Conservation (phyloP, 2,329 filamentous ascomycete genomes). For the Sclerotinia borealis region DNA sequence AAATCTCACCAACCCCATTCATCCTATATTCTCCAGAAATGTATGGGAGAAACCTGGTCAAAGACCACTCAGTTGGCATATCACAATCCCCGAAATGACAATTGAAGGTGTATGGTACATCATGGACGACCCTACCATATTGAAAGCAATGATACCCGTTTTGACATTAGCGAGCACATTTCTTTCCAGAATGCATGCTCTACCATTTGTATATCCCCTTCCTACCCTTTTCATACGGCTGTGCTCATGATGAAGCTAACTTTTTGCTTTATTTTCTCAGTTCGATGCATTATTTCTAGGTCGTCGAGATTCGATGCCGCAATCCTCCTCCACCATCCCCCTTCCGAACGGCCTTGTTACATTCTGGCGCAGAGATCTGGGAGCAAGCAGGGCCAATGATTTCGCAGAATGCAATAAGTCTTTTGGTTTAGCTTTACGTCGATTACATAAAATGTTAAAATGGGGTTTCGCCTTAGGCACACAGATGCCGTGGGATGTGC, state of each 20-base stretch:
- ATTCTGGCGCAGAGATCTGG: not conserved
- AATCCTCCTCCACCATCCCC: not conserved
- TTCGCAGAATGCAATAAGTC: not conserved
- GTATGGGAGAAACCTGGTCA: not conserved
- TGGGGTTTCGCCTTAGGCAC: not conserved
- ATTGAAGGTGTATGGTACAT: conserved; percentile 4
- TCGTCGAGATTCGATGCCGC: not conserved
- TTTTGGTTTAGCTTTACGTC: not conserved
- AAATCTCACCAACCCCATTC: not conserved
- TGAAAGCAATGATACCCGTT: conserved; percentile 14
- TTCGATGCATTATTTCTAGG: conserved; percentile 1
- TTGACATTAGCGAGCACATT: conserved; percentile 28
- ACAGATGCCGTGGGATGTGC: not conserved
- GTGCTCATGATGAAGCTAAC: not conserved
- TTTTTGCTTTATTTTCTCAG: not conserved
- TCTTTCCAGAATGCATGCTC: conserved; percentile 8
- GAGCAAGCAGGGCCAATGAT: not conserved
- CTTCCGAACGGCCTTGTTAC: not conserved
- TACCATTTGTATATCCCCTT: not conserved
- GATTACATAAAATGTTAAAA: not conserved
- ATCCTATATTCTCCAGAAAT: not conserved
- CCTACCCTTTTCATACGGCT: not conserved
- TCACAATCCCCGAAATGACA: not conserved
- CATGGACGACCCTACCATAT: conserved; percentile 17
- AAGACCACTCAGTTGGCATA: not conserved